These are phyloP conservation scores for Pharnaceum exiguum DNA, from an alignment of 148 eudicot species.

Conservation along the genomic window DNA sequence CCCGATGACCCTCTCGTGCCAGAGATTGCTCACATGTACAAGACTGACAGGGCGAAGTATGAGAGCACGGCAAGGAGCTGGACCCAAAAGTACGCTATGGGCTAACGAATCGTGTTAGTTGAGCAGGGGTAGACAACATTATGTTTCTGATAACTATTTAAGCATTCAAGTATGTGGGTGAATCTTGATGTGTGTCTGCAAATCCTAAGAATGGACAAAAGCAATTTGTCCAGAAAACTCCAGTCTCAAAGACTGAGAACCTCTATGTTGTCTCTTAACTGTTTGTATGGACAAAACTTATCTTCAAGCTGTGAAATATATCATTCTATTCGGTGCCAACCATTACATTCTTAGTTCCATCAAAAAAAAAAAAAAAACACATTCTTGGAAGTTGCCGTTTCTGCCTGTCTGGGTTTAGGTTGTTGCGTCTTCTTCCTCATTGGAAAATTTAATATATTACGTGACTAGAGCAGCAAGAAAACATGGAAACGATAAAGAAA, in stretches of 20 bases:
- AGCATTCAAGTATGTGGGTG: constrained; percentile 13
- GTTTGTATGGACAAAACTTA: constrained; percentile 23
- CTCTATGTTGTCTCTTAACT: constrained; percentile 10
- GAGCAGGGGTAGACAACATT: constrained; percentile 16
- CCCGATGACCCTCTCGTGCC: constrained; percentile 94
- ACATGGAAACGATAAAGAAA: no score
- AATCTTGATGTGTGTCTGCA: constrained; percentile 23
- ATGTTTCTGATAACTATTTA: constrained; percentile 7
- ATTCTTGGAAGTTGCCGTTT: no score
- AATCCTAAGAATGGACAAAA: constrained; percentile 28
- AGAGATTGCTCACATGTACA: constrained; percentile 94
- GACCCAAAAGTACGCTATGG: constrained; percentile 96
- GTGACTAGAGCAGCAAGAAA: no score
- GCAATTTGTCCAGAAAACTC: constrained; percentile 14
- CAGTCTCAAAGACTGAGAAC: constrained; percentile 12
- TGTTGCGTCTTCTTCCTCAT: no score
- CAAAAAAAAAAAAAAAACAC: no score
- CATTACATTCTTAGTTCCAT: no score
- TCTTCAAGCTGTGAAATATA: constrained; percentile 31
- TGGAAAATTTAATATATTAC: no score
- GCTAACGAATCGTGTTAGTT: constrained; percentile 29
- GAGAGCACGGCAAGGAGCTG: constrained; percentile 93
- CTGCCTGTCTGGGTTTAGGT: no score
- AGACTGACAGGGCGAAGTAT: constrained; percentile 72
- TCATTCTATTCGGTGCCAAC: constrained; percentile 20